Evolutionary conservation across 345 rosid species (phyloP), one percentile per base, ranked within the genome.

Genomic region (Euphorbia peplus): DNA sequence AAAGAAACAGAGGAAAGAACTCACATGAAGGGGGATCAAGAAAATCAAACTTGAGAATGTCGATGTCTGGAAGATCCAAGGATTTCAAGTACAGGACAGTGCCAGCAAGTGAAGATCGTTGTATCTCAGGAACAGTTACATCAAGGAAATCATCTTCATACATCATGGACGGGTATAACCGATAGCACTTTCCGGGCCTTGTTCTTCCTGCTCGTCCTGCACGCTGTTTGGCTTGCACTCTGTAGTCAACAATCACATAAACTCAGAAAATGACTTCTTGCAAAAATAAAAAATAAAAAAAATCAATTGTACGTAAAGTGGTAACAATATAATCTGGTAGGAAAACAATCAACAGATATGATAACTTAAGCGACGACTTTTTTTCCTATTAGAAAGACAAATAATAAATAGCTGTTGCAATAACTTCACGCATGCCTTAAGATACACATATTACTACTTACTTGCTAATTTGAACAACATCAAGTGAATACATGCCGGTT

Each of bases 191-290:
- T 63, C 99, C 99, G 63, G 97, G 92, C 69, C 92, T 84, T 29
- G 99, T 91, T 85, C 99, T 87, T 67, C 99, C 99, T 59, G 99
- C 99, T 80, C 99, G 84, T 72, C 99, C 99, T 30, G 90, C 95
- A 61, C 98, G 92, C 78, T 95, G 99, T 81, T 90, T 90, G 68
- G 99, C 99, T 82, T 95, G 98, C 50, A 95, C 96, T 83, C 99
- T 95, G 77, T 73, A 83, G 72, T 55, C 60, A 53, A 35, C 53
- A 24, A 64, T 35, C 9, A 64, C 39, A 76, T 24, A 59, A 53
- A 57, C 60, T 26, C 21, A 61, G 26, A 35, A 22, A 42, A 28
- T 54, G 63, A 54, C 39, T 41, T 26, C 21, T 19, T 42, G 6
- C n/a, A 3, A 48, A 51, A 13, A 46, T 50, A 73, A 66, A 59